These are phyloP conservation scores for Quercus robur DNA, from an alignment of 306 rosid species.

Conservation along the genomic window DNA sequence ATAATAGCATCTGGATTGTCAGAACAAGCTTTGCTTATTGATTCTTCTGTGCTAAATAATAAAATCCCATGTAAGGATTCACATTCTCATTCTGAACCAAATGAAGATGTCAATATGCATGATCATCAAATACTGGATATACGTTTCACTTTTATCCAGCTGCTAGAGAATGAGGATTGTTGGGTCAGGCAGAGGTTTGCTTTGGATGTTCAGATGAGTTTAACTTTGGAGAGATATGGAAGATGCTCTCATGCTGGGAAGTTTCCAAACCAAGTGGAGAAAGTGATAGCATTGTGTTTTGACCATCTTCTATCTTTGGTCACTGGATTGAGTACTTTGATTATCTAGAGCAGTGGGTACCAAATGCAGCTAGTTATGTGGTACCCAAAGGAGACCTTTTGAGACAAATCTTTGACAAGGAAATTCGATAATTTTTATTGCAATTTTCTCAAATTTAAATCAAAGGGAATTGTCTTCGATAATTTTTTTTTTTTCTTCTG, in stretches of 20 bases:
- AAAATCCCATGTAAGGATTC: slow-evolving; percentile 34
- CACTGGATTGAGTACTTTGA: slow-evolving; percentile 78
- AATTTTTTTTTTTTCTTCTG: too few species aligned
- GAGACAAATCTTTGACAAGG: slow-evolving; percentile 86
- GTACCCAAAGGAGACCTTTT: slow-evolving; percentile 66
- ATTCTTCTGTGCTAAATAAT: slow-evolving; percentile 34
- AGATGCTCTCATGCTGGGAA: slow-evolving; percentile 32
- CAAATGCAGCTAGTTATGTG: slow-evolving; percentile 41
- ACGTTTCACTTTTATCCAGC: slow-evolving; percentile 82
- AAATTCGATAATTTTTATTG: slow-evolving; percentile 26
- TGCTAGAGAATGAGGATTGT: slow-evolving; percentile 92
- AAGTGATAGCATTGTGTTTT: slow-evolving; percentile 71
- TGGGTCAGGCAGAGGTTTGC: slow-evolving; percentile 60
- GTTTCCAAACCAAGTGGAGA: slow-evolving; percentile 83
- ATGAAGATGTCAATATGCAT: slow-evolving; percentile 53
- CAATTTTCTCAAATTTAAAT: too few species aligned
- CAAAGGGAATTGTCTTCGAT: too few species aligned
- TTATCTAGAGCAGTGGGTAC: slow-evolving; percentile 53
- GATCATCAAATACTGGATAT: slow-evolving; percentile 62
- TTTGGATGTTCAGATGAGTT: slow-evolving; percentile 66
- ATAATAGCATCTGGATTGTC: slow-evolving; percentile 79
- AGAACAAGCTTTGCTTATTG: slow-evolving; percentile 62
- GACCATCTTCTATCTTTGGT: slow-evolving; percentile 76
- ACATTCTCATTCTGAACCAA: slow-evolving; percentile 31
- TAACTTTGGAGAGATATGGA: slow-evolving; percentile 33